Conservation (phyloP, 2,329 filamentous ascomycete species). For the Monilinia vaccinii-corymbosi region DNA sequence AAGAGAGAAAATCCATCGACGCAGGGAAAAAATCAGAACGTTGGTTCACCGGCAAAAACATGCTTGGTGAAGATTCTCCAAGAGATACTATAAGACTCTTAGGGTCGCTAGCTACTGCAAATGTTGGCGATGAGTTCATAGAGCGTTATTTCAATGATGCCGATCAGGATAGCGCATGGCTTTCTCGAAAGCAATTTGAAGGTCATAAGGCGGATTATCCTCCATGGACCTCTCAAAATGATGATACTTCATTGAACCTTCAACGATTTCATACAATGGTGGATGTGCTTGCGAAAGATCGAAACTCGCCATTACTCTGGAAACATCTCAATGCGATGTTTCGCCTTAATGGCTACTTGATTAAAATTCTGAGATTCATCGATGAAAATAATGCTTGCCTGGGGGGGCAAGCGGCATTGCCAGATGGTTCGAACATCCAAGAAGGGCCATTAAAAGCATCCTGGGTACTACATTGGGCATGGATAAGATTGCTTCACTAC, state of each 20-base stretch:
- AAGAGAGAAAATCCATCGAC: not conserved
- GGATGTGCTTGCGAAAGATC: not conserved
- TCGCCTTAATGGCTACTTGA: not conserved
- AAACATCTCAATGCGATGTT: slow-evolving; percentile 1
- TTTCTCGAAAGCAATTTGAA: not conserved
- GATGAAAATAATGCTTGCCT: not conserved
- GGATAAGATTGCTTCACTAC: slow-evolving; percentile 14
- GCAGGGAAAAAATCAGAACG: not conserved
- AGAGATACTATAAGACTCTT: not conserved
- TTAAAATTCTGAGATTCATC: not conserved
- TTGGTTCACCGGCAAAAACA: not conserved
- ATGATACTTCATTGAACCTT: not conserved
- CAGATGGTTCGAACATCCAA: slow-evolving; percentile 9
- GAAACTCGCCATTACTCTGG: not conserved
- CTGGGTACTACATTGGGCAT: slow-evolving; percentile 14
- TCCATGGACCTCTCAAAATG: not conserved
- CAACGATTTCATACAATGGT: not conserved
- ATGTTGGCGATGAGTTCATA: not conserved
- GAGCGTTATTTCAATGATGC: not conserved
- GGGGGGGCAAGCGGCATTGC: not conserved
- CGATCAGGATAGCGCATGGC: not conserved
- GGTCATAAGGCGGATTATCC: slow-evolving; percentile 4
- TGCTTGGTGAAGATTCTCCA: not conserved
- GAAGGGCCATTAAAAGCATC: not conserved
- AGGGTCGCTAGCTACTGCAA: not conserved